Percentiles rank a stretch among this genome's conserved stretches.
Evolutionary conservation across 176 grass and related monocot species (phyloP).

Genomic region (Carex scoparia): DNA sequence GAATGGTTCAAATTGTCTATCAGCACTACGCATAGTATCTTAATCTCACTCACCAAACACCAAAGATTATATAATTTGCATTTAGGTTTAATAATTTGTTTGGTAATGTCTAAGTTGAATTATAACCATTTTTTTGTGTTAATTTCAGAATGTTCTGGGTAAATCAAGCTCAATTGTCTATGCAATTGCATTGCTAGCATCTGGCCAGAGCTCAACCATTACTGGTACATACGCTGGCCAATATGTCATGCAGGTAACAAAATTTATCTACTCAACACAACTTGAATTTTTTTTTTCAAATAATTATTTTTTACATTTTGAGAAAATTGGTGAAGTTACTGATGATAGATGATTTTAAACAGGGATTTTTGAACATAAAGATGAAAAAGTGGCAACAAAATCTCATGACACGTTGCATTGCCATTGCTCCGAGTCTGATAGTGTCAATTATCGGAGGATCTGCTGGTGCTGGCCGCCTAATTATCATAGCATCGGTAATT

Average conservation of each 20-base stretch:
- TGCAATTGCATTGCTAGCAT: slow-evolving; percentile 76
- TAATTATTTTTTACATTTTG: background rate
- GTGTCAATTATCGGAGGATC: slow-evolving; percentile 76
- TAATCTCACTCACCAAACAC: background rate
- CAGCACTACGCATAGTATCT: no score
- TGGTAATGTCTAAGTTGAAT: background rate
- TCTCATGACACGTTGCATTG: slow-evolving; percentile 73
- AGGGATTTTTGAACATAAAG: slow-evolving; percentile 93
- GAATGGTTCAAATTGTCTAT: no score
- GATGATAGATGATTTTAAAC: slow-evolving; percentile 7
- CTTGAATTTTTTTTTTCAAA: background rate
- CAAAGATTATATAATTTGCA: background rate
- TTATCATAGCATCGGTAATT: slow-evolving; percentile 86
- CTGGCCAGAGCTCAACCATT: slow-evolving; percentile 90
- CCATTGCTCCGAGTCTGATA: slow-evolving; percentile 67
- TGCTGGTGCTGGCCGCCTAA: slow-evolving; percentile 66
- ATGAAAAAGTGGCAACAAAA: slow-evolving; percentile 86
- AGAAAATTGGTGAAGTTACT: background rate
- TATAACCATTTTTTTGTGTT: background rate
- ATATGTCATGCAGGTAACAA: slow-evolving; percentile 87
- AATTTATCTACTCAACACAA: background rate
- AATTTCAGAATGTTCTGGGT: slow-evolving; percentile 73
- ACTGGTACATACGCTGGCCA: slow-evolving; percentile 90
- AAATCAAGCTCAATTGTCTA: slow-evolving; percentile 71
- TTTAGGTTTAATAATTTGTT: background rate